Conservation (phyloP, 2,329 filamentous ascomycete species). For the Ilyonectria robusta region DNA sequence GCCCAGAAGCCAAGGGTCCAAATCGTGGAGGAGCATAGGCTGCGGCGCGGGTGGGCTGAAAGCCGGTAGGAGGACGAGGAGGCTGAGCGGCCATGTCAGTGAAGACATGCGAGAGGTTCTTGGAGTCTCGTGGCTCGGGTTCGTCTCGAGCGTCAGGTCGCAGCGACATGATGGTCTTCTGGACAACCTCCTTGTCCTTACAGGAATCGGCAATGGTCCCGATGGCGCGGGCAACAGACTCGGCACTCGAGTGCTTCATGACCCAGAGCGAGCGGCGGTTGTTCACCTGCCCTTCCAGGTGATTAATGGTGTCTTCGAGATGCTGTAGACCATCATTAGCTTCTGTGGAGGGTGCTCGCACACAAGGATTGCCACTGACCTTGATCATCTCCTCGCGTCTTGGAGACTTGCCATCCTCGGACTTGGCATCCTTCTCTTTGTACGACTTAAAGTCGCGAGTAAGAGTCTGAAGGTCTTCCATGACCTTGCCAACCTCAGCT, state of each 20-base stretch:
- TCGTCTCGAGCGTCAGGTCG: conserved; percentile 35
- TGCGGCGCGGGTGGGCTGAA: conserved; percentile 43
- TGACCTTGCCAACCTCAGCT: conserved; percentile 45
- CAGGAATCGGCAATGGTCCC: conserved; percentile 50
- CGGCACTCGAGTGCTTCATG: conserved; percentile 52
- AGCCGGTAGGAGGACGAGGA: conserved; percentile 43
- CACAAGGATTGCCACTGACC: conserved; percentile 36
- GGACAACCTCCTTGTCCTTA: conserved; percentile 46
- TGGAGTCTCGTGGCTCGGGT: conserved; percentile 32
- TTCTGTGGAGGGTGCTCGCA: not conserved
- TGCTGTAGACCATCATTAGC: conserved; percentile 38
- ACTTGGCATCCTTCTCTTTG: conserved; percentile 45
- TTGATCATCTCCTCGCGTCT: conserved; percentile 49
- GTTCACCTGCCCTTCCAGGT: conserved; percentile 56
- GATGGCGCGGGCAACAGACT: conserved; percentile 50
- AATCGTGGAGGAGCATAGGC: conserved; percentile 49
- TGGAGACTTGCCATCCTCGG: conserved; percentile 36
- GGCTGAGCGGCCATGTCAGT: conserved; percentile 33
- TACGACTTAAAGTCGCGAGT: conserved; percentile 48
- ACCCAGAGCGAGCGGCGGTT: conserved; percentile 54
- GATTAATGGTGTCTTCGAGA: conserved; percentile 51
- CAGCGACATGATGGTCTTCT: conserved; percentile 48
- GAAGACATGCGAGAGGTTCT: conserved; percentile 32
- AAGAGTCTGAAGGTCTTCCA: conserved; percentile 48
- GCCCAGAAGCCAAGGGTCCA: conserved; percentile 48